A percentile compares a stretch with the other conserved stretches of the same genome.
Evolutionary conservation across 148 eudicot species (phyloP).

Genomic region (Polygonum maritimum): DNA sequence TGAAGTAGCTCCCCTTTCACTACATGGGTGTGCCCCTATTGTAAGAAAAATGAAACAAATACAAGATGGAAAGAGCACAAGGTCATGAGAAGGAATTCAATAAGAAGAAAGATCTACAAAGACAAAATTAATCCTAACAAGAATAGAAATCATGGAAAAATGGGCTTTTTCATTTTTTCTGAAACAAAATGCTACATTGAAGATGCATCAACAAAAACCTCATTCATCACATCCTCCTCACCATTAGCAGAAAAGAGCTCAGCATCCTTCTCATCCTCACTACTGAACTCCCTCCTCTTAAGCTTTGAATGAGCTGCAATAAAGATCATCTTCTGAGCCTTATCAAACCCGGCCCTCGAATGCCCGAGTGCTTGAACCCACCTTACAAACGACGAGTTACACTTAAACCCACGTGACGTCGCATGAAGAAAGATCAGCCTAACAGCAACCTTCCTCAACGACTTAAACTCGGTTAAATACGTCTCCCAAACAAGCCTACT

Average conservation of each 20-base stretch:
- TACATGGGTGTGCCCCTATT: neutral
- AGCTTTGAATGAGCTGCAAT: constrained; percentile 79
- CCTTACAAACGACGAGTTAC: constrained; percentile 41
- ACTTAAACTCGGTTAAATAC: constrained; percentile 66
- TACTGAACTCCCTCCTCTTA: constrained; percentile 50
- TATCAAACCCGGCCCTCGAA: constrained; percentile 52
- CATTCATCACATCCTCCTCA: constrained; percentile 77
- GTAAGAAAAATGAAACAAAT: neutral
- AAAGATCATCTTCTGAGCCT: constrained; percentile 77
- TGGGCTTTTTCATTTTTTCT: neutral
- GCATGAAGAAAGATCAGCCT: constrained; percentile 85
- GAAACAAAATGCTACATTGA: constrained; percentile 33
- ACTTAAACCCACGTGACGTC: constrained; percentile 65
- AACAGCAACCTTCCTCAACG: constrained; percentile 80
- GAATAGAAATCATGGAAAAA: neutral
- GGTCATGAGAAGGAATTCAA: neutral
- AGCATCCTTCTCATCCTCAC: constrained; percentile 64
- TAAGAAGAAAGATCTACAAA: neutral
- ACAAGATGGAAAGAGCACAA: neutral
- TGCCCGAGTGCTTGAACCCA: constrained; percentile 40
- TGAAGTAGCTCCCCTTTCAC: neutral
- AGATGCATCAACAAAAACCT: constrained; percentile 72
- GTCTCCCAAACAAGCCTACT: constrained; percentile 98
- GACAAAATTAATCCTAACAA: constrained; percentile 5
- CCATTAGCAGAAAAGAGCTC: constrained; percentile 60